Evolutionary conservation across 208 protist genomes (phyloP).

Genomic region (Balamuthia mandrillaris): DNA sequence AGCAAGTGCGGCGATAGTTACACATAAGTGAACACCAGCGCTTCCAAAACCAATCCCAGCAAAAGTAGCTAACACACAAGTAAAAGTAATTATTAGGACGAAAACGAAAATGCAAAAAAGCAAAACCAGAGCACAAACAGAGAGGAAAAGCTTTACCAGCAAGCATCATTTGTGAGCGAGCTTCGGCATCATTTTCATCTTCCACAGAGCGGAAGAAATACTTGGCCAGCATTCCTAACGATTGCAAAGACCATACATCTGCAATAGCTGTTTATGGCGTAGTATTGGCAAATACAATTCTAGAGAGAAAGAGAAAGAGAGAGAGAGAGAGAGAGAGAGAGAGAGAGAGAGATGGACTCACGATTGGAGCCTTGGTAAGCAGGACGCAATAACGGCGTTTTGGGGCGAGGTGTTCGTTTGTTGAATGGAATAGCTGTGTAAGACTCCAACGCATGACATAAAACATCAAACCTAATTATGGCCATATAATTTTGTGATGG

Average conservation of each 20-base stretch:
- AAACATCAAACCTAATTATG: constrained; percentile 43
- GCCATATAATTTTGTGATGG: too few relatives aligned
- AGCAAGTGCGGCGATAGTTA: not conserved
- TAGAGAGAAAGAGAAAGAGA: not conserved
- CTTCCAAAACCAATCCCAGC: constrained; percentile 53
- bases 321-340: not conserved
- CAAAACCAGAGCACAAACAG: not conserved
- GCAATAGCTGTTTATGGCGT: not conserved
- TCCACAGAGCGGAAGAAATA: constrained; percentile 44
- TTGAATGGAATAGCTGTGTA: constrained; percentile 58
- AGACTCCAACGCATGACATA: constrained; percentile 60
- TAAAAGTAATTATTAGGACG: not conserved
- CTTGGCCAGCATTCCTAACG: constrained; percentile 43
- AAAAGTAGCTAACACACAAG: not conserved
- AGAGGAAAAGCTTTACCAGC: constrained; percentile 43
- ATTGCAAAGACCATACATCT: constrained; percentile 51
- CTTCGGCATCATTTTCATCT: constrained; percentile 33
- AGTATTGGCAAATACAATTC: not conserved
- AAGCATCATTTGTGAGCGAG: constrained; percentile 41
- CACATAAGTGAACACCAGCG: constrained; percentile 53
- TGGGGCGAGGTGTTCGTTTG: constrained; percentile 35
- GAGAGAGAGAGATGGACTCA: not conserved
- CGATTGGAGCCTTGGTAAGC: constrained; percentile 53
- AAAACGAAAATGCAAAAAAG: not conserved
- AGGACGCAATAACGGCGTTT: constrained; percentile 31